These are phyloP conservation scores for Acanthamoeba triangularis DNA, from an alignment of 208 protist genomes.

Conservation along the genomic window DNA sequence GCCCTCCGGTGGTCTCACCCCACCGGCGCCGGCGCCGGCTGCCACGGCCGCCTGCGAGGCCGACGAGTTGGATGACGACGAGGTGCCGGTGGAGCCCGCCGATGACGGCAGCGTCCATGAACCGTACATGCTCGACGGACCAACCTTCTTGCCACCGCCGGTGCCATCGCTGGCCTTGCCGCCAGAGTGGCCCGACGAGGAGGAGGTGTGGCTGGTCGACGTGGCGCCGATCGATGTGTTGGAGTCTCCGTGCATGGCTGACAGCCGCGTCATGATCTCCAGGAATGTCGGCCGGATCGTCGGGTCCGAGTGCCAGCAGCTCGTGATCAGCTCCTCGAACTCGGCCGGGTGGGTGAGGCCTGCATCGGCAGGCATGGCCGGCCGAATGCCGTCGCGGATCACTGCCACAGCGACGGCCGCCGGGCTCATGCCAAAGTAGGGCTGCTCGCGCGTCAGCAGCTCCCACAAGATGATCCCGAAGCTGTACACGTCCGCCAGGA, in stretches of 20 bases:
- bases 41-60: background rate
- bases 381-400: constrained; percentile 43
- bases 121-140: background rate
- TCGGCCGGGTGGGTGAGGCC: background rate
- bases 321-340: constrained; percentile 66
- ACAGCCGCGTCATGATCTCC: constrained; percentile 49
- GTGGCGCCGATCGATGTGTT: constrained; percentile 4
- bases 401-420: constrained; percentile 64
- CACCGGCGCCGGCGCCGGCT: background rate
- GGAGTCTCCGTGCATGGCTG: constrained; percentile 28
- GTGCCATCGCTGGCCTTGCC: background rate
- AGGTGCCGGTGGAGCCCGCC: background rate
- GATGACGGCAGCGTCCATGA: background rate
- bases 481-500: constrained; percentile 58
- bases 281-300: constrained; percentile 65
- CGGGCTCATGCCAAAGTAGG: constrained; percentile 60
- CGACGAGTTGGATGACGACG: constrained; percentile 4
- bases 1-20: background rate
- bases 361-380: background rate
- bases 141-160: background rate
- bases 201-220: background rate
- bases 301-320: constrained; percentile 64
- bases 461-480: constrained; percentile 75
- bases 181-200: background rate
- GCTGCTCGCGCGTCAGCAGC: constrained; percentile 62